Evolutionary conservation across 306 rosid species (phyloP), one percentile per base, ranked within the genome.

Genomic region (Hippophae tibetana): DNA sequence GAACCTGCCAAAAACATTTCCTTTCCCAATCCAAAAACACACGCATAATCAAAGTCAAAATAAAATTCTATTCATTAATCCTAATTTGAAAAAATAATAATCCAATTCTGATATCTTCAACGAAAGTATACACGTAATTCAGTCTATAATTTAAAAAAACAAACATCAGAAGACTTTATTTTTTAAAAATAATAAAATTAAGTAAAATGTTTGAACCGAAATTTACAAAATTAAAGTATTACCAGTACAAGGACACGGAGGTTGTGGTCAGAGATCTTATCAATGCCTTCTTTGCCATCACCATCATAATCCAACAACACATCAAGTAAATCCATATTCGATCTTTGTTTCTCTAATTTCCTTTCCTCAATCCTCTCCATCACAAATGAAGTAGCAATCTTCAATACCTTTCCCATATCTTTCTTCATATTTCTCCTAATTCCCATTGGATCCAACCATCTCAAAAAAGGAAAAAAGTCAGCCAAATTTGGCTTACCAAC

Each of bases 1-100:
- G 82, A 67, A 6, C 90, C 82, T 0, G 89, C 87, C 57, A 81
- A 0, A 43, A 82, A 83, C 31, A 86, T 63, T 67, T 80, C 89
- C 94, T 82, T 65, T 27, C 43, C 6, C 52, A 48, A 10, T 48
- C 5, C 52, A 48, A 0, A 48, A 11, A 48, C 13, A 13, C 52
- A 48, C 5, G 13, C 1, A 10, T 2, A 48, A 7, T 5, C n/a
- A 8, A 5, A 11, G 1, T n/a, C n/a, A 10, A 5, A 11, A 8
- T n/a, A 6, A 10, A 47, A 10, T 7, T 1, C 6, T 8, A 47
- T 9, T 5, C 52, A 47, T 9, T 18, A 18, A 18, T 18, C 1
- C 23, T 18, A 18, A 18, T 18, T 18, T 18, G 23, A 18, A 0
- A 18, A 18, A 18, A 18, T 18, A 18, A 1, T 18, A 18, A 1